Conservation (phyloP, 2,329 filamentous ascomycete species). For the Dichotomopilus funicola region DNA sequence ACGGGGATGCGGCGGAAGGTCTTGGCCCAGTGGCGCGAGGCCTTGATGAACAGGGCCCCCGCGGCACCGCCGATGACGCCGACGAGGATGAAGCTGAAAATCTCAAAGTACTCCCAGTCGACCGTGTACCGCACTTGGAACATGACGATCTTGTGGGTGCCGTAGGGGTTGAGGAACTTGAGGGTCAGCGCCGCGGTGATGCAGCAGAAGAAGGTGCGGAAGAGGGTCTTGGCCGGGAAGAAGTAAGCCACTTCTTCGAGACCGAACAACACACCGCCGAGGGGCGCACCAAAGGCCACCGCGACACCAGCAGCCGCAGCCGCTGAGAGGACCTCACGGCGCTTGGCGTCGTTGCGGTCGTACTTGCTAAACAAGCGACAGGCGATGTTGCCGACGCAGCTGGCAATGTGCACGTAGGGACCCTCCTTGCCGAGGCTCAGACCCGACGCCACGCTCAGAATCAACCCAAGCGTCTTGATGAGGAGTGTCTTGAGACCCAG, state of each 20-base stretch:
- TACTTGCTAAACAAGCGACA: constrained; percentile 95
- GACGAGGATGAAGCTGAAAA: constrained; percentile 76
- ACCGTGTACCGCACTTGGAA: constrained; percentile 87
- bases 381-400: constrained; percentile 90
- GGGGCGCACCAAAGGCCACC: constrained; percentile 85
- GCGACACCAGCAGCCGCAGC: constrained; percentile 87
- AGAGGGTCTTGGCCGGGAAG: constrained; percentile 94
- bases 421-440: constrained; percentile 91
- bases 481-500: constrained; percentile 80
- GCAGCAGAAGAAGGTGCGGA: constrained; percentile 96
- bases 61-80: constrained; percentile 77
- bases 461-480: constrained; percentile 74
- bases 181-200: constrained; percentile 86
- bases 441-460: constrained; percentile 86
- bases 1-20: constrained; percentile 73
- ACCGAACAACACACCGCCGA: constrained; percentile 84
- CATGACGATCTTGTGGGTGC: constrained; percentile 91
- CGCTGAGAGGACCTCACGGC: constrained; percentile 88
- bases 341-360: constrained; percentile 86
- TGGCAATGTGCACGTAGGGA: constrained; percentile 94
- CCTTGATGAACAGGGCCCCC: constrained; percentile 95
- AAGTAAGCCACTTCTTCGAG: constrained; percentile 96
- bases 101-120: constrained; percentile 93
- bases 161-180: constrained; percentile 94
- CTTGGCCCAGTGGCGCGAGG: constrained; percentile 80